Evolutionary conservation across 108 stramenopile species (phyloP).

Genomic region (Schizochytrium sp.): DNA sequence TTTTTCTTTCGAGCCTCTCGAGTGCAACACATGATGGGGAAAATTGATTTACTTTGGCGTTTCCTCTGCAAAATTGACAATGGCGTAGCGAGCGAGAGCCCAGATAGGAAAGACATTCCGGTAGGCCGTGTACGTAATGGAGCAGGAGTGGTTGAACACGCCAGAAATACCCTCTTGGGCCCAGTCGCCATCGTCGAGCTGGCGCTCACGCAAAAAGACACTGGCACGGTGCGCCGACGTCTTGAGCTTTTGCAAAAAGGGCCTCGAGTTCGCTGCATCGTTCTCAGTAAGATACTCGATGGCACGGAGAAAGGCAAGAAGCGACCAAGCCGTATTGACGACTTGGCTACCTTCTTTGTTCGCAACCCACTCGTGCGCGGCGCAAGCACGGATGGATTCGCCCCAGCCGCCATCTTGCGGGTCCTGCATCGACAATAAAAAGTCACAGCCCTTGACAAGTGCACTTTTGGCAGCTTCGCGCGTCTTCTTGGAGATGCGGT

Average conservation of each 20-base stretch:
- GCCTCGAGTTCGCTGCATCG: constrained; percentile 37
- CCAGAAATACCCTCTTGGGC: constrained; percentile 96
- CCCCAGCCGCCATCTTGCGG: constrained; percentile 93
- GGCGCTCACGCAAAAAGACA: constrained; percentile 66
- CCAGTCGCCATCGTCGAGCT: constrained; percentile 90
- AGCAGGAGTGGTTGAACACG: constrained; percentile 93
- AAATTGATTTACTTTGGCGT: background rate
- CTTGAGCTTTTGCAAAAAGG: constrained; percentile 47
- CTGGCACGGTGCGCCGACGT: constrained; percentile 69
- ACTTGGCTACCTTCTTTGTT: constrained; percentile 64
- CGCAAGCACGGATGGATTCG: constrained; percentile 81
- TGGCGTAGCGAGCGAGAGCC: constrained; percentile 78
- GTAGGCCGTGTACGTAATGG: constrained; percentile 98
- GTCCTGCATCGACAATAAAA: constrained; percentile 65
- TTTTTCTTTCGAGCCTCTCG: background rate
- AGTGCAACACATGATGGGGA: background rate
- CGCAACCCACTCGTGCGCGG: constrained; percentile 49
- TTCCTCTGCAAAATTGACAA: background rate
- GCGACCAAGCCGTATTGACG: constrained; percentile 93
- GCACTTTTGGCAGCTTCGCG: background rate
- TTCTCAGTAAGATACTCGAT: background rate
- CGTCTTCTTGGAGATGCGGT: background rate
- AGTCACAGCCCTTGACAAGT: constrained; percentile 56
- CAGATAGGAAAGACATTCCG: constrained; percentile 97
- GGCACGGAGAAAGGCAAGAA: constrained; percentile 70